Conservation (phyloP, 2,329 filamentous ascomycete species). For the Rutstroemia sp. region DNA sequence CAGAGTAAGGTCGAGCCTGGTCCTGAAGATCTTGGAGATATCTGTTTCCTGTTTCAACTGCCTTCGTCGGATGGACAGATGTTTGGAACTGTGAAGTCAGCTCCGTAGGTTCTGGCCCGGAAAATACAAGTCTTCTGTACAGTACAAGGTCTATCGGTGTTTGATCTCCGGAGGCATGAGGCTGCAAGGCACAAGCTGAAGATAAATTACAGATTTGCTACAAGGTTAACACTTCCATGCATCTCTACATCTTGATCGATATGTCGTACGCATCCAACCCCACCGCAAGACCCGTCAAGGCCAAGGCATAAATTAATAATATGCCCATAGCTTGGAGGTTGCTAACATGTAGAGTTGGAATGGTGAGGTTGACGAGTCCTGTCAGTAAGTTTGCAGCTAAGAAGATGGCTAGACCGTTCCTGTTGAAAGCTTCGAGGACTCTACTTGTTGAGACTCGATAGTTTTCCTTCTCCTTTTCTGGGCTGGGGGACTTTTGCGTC, state of each 20-base stretch:
- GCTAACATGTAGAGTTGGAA: conserved; percentile 71
- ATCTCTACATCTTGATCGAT: conserved; percentile 9
- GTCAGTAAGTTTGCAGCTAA: conserved; percentile 84
- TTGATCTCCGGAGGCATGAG: background rate
- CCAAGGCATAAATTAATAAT: conserved; percentile 62
- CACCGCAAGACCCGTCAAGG: conserved; percentile 61
- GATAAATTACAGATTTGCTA: background rate
- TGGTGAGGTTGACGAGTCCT: conserved; percentile 77
- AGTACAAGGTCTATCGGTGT: background rate
- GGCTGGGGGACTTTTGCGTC: conserved; percentile 46
- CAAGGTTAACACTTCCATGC: background rate
- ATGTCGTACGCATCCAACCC: conserved; percentile 42
- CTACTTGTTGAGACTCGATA: conserved; percentile 67
- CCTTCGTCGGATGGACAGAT: background rate
- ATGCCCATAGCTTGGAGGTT: conserved; percentile 63
- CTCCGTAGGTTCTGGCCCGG: background rate
- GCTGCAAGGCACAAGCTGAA: background rate
- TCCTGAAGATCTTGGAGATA: background rate
- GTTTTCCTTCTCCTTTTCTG: conserved; percentile 52
- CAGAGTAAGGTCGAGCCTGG: background rate
- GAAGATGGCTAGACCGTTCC: conserved; percentile 81
- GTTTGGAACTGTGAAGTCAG: too few relatives aligned
- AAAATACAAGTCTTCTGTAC: background rate
- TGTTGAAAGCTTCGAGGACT: conserved; percentile 78
- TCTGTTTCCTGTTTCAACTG: conserved; percentile 2